Evolutionary conservation across 2,329 filamentous ascomycete species (phyloP).

Genomic region (Botrytis pseudocinerea): DNA sequence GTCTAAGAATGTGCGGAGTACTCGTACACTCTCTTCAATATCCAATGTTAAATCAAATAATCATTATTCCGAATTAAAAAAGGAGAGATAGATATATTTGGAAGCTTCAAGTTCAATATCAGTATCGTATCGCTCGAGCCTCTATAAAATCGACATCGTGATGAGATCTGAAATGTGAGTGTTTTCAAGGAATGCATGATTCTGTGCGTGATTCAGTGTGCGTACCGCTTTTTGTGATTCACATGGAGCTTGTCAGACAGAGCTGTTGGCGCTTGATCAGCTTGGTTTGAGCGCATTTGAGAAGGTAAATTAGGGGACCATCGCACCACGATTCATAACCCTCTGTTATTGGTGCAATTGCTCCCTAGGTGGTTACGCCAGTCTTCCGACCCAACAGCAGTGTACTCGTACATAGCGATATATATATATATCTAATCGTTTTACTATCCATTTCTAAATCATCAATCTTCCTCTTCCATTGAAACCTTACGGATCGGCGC

Average conservation of each 20-base stretch:
- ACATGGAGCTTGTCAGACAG: background rate
- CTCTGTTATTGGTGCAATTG: slow-evolving; percentile 5
- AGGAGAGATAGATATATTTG: background rate
- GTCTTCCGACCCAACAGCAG: background rate
- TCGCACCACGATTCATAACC: background rate
- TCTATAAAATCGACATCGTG: no score
- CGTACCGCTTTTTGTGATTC: background rate
- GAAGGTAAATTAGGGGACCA: slow-evolving; percentile 15
- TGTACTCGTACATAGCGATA: background rate
- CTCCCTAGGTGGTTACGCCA: background rate
- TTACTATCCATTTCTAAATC: background rate
- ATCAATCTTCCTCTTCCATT: background rate
- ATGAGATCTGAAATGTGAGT: background rate
- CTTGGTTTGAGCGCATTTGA: slow-evolving; percentile 23
- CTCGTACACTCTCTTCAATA: background rate
- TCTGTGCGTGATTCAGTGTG: background rate
- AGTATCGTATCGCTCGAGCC: no score
- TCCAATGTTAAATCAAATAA: background rate
- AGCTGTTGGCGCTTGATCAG: slow-evolving; percentile 6
- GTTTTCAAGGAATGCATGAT: background rate
- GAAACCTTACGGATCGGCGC: background rate
- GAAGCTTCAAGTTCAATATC: background rate
- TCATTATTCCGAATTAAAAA: background rate
- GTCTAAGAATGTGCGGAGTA: background rate
- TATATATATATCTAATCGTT: background rate